Evolutionary conservation across 2,329 filamentous ascomycete genomes (phyloP), one percentile per base, ranked within the genome.

Genomic region (Verticillium dahliae): DNA sequence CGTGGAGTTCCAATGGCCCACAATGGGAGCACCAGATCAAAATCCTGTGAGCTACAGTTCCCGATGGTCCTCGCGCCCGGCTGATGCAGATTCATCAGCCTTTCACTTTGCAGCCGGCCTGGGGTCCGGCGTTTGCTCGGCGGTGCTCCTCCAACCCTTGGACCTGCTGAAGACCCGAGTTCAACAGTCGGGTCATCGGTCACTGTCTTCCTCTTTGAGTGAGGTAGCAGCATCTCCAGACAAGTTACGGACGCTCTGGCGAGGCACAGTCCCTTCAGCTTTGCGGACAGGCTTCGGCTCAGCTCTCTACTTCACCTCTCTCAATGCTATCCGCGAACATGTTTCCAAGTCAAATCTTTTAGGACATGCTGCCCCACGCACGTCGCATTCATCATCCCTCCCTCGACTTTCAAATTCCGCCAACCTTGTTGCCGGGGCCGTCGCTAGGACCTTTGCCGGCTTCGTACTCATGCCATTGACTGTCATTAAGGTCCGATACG

Each of bases 91-190:
- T 10, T 50, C 22, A 7, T 50, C 56, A 90, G 88, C 85, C 67
- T 92, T 91, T 74, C 95, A 98, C 78, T 96, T 98, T 75, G 77
- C 89, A 67, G 94, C 93, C 65, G 95, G 95, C 65, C 85, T 98
- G 61, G 86, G 86, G 70, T 97, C 93, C 7, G 95, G 95, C 69
- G 83, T 96, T 58, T 85, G 91, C 66, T 95, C 92, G 59, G 93
- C 95, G 61, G 87, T 96, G 63, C 87, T 98, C 61, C 85, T 99
- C 15, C 95, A 99, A 75, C 95, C 95, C 33, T 90, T 95, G 70
- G 95, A 99, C 76, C 88, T 99, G 4, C 87, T 99, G 73, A 99
- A 99, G 77, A 99, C 95, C 35, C 89, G 95, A 56, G 88, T 98
- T 50, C 95, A 99, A 73, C 95, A 98, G 75, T 91, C 91, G 38